Evolutionary conservation across 2,329 filamentous ascomycete species (phyloP), one percentile per base, ranked within the genome.

Genomic region (Monosporascus sp.): DNA sequence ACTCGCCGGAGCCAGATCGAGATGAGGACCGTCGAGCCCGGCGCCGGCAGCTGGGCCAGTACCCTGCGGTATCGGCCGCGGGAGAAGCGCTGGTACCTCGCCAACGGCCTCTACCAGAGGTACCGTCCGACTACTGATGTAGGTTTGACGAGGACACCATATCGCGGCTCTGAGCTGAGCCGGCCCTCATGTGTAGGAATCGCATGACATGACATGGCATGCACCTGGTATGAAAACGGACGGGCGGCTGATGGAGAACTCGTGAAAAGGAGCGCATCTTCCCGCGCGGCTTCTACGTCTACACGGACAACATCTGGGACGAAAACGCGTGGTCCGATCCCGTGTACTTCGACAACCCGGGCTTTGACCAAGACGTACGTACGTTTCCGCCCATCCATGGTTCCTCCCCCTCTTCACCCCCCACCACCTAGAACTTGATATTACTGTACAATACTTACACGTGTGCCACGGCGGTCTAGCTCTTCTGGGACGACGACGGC

Each of bases 241-340:
- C 40, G 40, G 40, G 40, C 11, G 19, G 5, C 19, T 43, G 17
- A 43, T 35, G 9, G 31, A 14, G 5, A 35, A 35, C 31, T 35
- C 31, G 11, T 31, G 1, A 35, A 31, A 35, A 64, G 35, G 75
- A 80, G 53, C 68, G 76, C 1, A 75, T 78, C 20, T 79, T 77
- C 55, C 78, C 77, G 0, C 66, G 75, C 1, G 79, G 80, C 0
- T 83, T 83, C 56, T 82, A 79, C 50, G 75, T 82, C 2, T 74
- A 69, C 54, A 81, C 77, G 0, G 69, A 72, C 11, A 71, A 82
- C 52, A 80, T 81, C n/a, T 78, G 74, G 74, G 72, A 80, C 44
- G 71, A 74, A 0, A 63, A 56, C 7, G 68, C 73, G 3, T 82
- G 79, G 79, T 78, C 75, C 5, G 77, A 82, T 46, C 78, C 78